Percentiles rank a stretch among this genome's conserved stretches.
Conservation (phyloP, 148 eudicot genomes). For the Beta vulgaris region DNA sequence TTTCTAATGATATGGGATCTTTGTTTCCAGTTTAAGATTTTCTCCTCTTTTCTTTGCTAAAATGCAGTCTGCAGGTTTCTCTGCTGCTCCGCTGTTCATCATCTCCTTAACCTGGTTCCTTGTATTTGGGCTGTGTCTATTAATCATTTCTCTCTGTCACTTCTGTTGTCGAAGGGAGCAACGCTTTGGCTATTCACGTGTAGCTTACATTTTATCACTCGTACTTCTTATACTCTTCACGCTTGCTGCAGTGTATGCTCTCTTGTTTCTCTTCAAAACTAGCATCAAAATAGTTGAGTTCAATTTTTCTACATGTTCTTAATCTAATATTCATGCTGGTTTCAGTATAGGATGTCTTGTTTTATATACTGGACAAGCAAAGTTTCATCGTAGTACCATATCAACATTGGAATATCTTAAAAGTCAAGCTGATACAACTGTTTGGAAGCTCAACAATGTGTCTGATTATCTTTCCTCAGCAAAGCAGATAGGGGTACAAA, state of each 20-base stretch:
- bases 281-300: background rate
- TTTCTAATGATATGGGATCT: background rate
- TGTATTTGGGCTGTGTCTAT: conserved; percentile 62
- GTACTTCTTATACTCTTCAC: conserved; percentile 71
- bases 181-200: conserved; percentile 69
- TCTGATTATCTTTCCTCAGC: conserved; percentile 71
- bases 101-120: conserved; percentile 59
- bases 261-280: conserved; percentile 18
- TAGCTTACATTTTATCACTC: conserved; percentile 68
- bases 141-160: conserved; percentile 46
- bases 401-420: conserved; percentile 61
- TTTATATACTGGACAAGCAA: conserved; percentile 76
- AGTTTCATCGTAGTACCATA: conserved; percentile 58
- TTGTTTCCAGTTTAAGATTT: background rate
- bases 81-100: conserved; percentile 71
- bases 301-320: background rate
- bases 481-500: conserved; percentile 56
- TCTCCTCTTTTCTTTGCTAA: background rate
- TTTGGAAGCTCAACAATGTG: conserved; percentile 61
- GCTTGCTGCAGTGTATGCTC: conserved; percentile 62
- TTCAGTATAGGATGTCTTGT: conserved; percentile 76
- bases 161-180: conserved; percentile 57
- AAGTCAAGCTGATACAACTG: conserved; percentile 61
- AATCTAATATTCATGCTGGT: conserved; percentile 22
- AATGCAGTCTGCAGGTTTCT: conserved; percentile 75